Conservation (phyloP, 352 stramenopile species). For the Phytophthora chlamydospora region DNA sequence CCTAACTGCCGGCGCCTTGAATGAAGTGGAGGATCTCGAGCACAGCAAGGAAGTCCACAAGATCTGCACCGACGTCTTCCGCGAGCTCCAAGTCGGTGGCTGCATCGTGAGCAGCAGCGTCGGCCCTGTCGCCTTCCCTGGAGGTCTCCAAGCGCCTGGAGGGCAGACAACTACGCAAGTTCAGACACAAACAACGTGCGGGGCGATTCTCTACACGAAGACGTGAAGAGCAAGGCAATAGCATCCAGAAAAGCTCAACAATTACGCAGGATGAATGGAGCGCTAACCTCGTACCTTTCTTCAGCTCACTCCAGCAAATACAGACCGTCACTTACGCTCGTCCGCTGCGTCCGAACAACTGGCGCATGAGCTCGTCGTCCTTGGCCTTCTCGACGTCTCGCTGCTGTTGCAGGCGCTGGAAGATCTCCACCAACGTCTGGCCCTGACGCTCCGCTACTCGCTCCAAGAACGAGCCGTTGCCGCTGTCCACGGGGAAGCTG, state of each 20-base stretch:
- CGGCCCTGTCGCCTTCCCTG: constrained; percentile 42
- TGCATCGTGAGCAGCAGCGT: constrained; percentile 46
- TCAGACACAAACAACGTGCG: constrained; percentile 56
- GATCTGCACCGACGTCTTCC: constrained; percentile 32
- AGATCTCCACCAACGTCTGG: constrained; percentile 41
- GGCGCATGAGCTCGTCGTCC: constrained; percentile 35
- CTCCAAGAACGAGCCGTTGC: constrained; percentile 43
- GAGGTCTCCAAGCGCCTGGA: constrained; percentile 13
- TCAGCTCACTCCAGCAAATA: constrained; percentile 2
- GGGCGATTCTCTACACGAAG: constrained; percentile 48
- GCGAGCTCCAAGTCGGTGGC: constrained; percentile 30
- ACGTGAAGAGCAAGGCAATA: not conserved
- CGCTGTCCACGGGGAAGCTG: constrained; percentile 37
- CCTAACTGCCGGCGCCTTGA: constrained; percentile 36
- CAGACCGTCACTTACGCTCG: constrained; percentile 10
- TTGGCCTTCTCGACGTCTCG: constrained; percentile 36
- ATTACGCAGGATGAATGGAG: constrained; percentile 14
- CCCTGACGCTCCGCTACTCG: constrained; percentile 41
- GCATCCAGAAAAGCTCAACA: constrained; percentile 9
- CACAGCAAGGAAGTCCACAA: constrained; percentile 31
- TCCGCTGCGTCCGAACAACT: constrained; percentile 30
- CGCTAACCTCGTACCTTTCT: constrained; percentile 3
- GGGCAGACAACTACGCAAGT: constrained; percentile 23
- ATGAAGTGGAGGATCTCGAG: constrained; percentile 33
- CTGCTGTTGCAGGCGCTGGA: constrained; percentile 41